Evolutionary conservation across 257 asterid species (phyloP).

Genomic region (Penstemon barbatus): DNA sequence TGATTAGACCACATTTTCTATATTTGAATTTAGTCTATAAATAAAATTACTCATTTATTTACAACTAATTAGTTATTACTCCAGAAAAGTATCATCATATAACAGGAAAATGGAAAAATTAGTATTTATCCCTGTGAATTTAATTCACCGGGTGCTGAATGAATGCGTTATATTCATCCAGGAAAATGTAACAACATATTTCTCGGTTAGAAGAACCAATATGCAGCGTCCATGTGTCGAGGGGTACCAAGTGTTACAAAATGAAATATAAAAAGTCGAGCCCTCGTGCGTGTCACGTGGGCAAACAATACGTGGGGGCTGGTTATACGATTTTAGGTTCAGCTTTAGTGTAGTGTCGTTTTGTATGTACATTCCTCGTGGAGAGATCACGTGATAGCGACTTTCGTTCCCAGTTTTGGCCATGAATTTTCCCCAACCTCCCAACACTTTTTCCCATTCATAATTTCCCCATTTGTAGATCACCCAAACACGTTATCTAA

Average conservation of each 20-base stretch:
- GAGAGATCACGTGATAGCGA: constrained; percentile 34
- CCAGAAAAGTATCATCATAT: too few species aligned
- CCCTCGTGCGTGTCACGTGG: constrained; percentile 23
- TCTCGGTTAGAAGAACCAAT: background rate
- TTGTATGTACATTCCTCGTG: constrained; percentile 45
- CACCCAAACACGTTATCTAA: background rate
- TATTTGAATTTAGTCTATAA: too few species aligned
- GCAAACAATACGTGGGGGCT: constrained; percentile 29
- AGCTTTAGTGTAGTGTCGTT: constrained; percentile 26
- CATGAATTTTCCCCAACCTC: constrained; percentile 12
- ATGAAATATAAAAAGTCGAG: background rate
- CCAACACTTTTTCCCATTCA: background rate
- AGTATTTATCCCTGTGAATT: background rate
- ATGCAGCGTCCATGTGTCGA: too few species aligned
- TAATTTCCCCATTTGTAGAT: background rate
- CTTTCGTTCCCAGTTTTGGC: constrained; percentile 23
- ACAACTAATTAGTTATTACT: too few species aligned
- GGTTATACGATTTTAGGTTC: constrained; percentile 9
- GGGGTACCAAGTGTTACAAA: too few species aligned
- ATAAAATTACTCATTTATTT: too few species aligned
- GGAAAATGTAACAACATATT: background rate
- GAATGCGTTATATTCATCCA: too few species aligned
- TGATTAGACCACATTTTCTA: too few species aligned
- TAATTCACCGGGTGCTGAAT: background rate
- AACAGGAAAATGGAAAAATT: too few species aligned